A percentile compares a stretch with the other conserved stretches of the same genome.
These are phyloP conservation scores for Durotheca rogersii DNA, from an alignment of 495 filamentous ascomycete species.

Conservation along the genomic window DNA sequence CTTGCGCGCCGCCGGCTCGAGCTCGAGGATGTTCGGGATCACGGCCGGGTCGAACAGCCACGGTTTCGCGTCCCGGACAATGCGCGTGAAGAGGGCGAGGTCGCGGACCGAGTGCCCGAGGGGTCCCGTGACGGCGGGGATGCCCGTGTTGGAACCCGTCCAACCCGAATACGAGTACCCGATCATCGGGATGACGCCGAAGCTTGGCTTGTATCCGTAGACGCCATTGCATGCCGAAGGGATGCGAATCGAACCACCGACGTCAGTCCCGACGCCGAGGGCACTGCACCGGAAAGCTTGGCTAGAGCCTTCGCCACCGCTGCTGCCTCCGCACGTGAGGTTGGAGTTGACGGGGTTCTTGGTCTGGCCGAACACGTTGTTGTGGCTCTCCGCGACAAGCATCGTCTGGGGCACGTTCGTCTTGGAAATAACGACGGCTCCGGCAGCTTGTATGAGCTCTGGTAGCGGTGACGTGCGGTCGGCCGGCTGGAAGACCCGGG, in stretches of 20 bases:
- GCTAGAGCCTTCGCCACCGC: conserved; percentile 60
- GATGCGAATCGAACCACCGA: conserved; percentile 66
- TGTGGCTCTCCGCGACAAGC: conserved; percentile 54
- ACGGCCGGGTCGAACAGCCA: conserved; percentile 34
- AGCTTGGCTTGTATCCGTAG: conserved; percentile 60
- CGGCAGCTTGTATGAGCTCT: conserved; percentile 44
- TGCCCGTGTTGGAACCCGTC: conserved; percentile 33
- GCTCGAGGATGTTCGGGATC: conserved; percentile 27
- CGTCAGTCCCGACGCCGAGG: conserved; percentile 60
- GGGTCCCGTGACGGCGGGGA: conserved; percentile 31
- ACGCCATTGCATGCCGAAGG: conserved; percentile 60
- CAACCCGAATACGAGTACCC: conserved; percentile 31
- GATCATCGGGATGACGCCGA: conserved; percentile 54
- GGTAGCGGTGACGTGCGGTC: conserved; percentile 36
- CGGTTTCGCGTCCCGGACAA: conserved; percentile 27
- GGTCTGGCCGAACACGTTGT: conserved; percentile 65
- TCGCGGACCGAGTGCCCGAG: conserved; percentile 32
- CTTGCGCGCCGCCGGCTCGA: conserved; percentile 17
- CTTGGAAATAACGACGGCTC: conserved; percentile 54
- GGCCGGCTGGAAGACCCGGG: conserved; percentile 53
- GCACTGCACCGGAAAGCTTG: conserved; percentile 46
- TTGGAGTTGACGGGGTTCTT: conserved; percentile 61
- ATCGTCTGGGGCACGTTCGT: conserved; percentile 60
- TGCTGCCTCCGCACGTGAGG: conserved; percentile 61
- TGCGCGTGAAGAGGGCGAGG: conserved; percentile 25